A percentile compares a stretch with the other conserved stretches of the same genome.
Evolutionary conservation across 1,139 yeast species (phyloP).

Genomic region (Pneumocystis carinii): DNA sequence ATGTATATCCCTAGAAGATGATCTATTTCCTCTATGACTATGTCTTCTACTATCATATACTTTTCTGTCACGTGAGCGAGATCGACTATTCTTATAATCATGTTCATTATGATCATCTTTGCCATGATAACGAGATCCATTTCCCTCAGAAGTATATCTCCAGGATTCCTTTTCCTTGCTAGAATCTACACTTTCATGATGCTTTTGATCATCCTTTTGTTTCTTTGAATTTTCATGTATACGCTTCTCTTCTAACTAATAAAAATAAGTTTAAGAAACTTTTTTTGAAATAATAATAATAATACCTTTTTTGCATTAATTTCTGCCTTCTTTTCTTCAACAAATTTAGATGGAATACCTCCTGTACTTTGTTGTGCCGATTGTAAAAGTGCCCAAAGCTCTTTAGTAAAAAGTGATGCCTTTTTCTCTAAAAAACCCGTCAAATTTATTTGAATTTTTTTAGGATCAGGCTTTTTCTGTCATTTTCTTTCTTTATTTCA

Average conservation of each 20-base stretch:
- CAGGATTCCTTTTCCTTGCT: background rate
- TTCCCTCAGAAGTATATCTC: background rate
- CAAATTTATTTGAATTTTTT: constrained; percentile 15
- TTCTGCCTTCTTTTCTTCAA: constrained; percentile 17
- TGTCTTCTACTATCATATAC: background rate
- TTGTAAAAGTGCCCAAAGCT: constrained; percentile 19
- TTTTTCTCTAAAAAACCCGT: constrained; percentile 18
- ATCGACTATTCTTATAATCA: background rate
- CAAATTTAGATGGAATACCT: constrained; percentile 19
- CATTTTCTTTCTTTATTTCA: background rate
- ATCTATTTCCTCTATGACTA: background rate
- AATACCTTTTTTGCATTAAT: constrained; percentile 6
- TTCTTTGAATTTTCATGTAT: background rate
- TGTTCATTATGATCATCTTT: background rate
- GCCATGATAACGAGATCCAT: background rate
- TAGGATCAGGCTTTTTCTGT: constrained; percentile 14
- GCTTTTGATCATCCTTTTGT: background rate
- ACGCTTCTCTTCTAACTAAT: background rate
- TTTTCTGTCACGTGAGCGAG: background rate
- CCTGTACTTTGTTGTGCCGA: constrained; percentile 18
- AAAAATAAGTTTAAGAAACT: background rate
- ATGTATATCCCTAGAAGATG: background rate
- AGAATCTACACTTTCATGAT: background rate
- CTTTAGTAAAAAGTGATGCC: constrained; percentile 16
- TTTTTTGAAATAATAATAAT: background rate